Base-by-base conservation (phyloP, 2,329 filamentous ascomycete genomes). In the Aspergillus sp. region DNA sequence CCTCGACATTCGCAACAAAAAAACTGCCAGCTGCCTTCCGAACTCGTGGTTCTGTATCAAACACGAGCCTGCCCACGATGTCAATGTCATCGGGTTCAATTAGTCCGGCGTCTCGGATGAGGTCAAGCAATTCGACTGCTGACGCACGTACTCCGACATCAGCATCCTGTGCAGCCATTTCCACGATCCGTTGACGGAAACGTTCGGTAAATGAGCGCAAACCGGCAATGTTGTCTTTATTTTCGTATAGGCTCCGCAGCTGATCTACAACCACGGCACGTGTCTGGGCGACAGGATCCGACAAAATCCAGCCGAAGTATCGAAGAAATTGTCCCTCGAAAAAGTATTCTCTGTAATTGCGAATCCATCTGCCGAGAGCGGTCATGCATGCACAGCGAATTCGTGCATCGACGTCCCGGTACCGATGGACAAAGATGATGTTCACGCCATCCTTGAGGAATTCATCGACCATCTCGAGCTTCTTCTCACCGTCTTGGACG, bases 241-340 rank as follows among this genome's bases (percentile, higher is more conserved):
- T 82, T 59, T 82, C 84, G 68, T 94, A 91, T 4, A 98, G 77
- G 48, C 80, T 82, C 26, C 80, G 76, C 9, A 98, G 75, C 65
- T 97, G 89, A 59, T 83, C 87, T 38, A 98, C 70, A 2, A 94
- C 88, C 64, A 95, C 89, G n/a, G 84, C 78, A 45, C 93, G 81
- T 26, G 88, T 90, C 6, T 81, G 71, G 1, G 83, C 75, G 50
- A 83, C 77, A 3, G 82, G 78, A 63, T 98, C 93, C 4, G 90
- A 95, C 29, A 98, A 76, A 61, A 95, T 83, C 93, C 93, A 98
- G 44, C 93, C 93, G 4, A 98, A 75, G 60, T 98, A 98, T 50
- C 93, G 83, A 43, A 98, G 73, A 68, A 95, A 95, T 56, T 85
- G 79, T 1, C 88, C 88, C 54, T 96, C 87, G 65, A 96, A 88